Conservation (phyloP, 768 basidiomycete species). For the Tubosaeta sp. region DNA sequence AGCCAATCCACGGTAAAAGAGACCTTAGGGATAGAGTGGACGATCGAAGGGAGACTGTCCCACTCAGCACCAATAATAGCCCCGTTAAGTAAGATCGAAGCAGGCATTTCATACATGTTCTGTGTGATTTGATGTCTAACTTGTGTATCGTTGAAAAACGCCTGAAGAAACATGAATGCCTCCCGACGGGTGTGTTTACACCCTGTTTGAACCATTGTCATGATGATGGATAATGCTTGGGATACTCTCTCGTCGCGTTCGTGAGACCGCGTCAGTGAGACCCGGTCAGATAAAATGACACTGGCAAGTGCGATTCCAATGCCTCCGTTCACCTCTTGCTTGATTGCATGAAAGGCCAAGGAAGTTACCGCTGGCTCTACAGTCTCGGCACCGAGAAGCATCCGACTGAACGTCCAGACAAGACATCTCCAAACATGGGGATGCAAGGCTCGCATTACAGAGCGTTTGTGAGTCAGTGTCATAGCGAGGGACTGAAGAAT, state of each 20-base stretch:
- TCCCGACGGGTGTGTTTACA: constrained; percentile 27
- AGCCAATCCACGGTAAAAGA: constrained; percentile 30
- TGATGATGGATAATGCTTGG: constrained; percentile 36
- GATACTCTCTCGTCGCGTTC: constrained; percentile 24
- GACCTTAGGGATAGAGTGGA: constrained; percentile 27
- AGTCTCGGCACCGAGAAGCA: constrained; percentile 25
- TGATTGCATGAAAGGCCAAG: constrained; percentile 40
- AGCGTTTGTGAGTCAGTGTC: constrained; percentile 32
- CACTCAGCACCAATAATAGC: constrained; percentile 30
- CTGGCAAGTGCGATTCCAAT: constrained; percentile 40
- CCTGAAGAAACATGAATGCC: constrained; percentile 33
- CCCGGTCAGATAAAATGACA: constrained; percentile 31
- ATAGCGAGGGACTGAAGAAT: constrained; percentile 34
- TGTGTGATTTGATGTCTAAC: constrained; percentile 3
- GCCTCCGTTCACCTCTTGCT: constrained; percentile 44
- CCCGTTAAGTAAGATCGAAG: constrained; percentile 43
- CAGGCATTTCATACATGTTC: constrained; percentile 22
- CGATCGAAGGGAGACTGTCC: constrained; percentile 21
- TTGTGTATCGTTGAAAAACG: constrained; percentile 29
- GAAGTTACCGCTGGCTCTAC: constrained; percentile 28
- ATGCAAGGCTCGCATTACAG: constrained; percentile 35
- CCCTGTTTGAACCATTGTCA: constrained; percentile 34
- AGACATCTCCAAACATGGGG: constrained; percentile 50
- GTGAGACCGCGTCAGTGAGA: not conserved
- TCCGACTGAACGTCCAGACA: constrained; percentile 50